phyloP scores from a whole-genome alignment of 1,139 yeast genomes.

The Pichia sp. region DNA sequence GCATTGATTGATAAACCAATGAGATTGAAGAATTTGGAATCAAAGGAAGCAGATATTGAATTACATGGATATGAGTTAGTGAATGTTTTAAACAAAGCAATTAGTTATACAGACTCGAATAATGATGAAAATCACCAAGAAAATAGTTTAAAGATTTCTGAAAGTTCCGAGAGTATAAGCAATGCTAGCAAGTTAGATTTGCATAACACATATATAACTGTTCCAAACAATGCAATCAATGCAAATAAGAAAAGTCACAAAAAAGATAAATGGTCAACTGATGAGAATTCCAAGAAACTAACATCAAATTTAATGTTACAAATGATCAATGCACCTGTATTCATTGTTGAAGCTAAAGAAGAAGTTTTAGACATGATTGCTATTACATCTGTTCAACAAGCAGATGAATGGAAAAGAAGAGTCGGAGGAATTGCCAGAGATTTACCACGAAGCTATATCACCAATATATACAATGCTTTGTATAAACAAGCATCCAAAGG shows the following conservation, averaged over 20 bases:
- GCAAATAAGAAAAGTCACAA: constrained; percentile 65
- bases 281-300: constrained; percentile 62
- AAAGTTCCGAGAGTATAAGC: background rate
- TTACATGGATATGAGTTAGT: constrained; percentile 61
- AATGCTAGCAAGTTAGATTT: background rate
- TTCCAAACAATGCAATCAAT: constrained; percentile 66
- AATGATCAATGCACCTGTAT: constrained; percentile 59
- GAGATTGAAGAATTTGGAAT: constrained; percentile 55
- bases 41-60: constrained; percentile 56
- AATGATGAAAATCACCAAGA: constrained; percentile 6
- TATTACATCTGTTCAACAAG: constrained; percentile 64
- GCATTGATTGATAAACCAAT: constrained; percentile 54
- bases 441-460: constrained; percentile 69
- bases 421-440: constrained; percentile 67
- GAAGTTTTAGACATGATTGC: constrained; percentile 80
- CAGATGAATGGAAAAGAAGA: constrained; percentile 85
- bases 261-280: constrained; percentile 74
- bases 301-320: constrained; percentile 48
- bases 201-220: constrained; percentile 45
- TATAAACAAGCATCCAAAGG: constrained; percentile 69
- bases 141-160: background rate
- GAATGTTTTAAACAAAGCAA: constrained; percentile 37
- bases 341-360: constrained; percentile 72
- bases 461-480: constrained; percentile 62
- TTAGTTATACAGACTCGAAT: background rate